Evolutionary conservation across 495 filamentous ascomycete species (phyloP), one percentile per base, ranked within the genome.

Genomic region (Neurospora sp.): DNA sequence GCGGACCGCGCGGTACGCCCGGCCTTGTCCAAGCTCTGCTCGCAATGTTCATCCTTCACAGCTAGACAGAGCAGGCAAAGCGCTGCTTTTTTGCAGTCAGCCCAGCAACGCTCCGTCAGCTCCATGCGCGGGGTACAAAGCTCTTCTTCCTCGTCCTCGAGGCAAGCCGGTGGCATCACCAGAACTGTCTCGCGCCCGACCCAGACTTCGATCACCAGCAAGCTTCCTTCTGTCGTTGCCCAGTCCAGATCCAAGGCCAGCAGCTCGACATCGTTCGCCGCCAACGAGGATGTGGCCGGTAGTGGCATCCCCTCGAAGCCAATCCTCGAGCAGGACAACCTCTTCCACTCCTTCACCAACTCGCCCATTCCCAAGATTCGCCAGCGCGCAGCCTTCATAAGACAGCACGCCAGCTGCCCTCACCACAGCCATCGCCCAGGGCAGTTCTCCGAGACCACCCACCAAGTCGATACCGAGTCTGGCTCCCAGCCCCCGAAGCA

Each of bases 341-440:
- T 99, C 70, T 98, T 97, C 84, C 94, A 99, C 82, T 87, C 89
- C 27, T 96, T 94, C 81, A 91, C 96, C 37, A 85, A 91, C 75
- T 98, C 96, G 4, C 96, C 96, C 14, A 89, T 91, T 31, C 89
- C 92, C 40, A 90, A 90, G 16, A 97, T 99, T 53, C 89, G 95
- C 75, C 85, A 87, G 72, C 90, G 96, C 65, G 96, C 96, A 27
- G 91, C 90, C 39, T 94, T 91, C 76, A 98, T 97, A 76, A 93
- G 92, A 76, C 90, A 94, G 75, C 91, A 97, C 81, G 94, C 93
- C 6, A 91, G 92, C 79, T 99, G 96, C 78, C 93, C 96, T 12
- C 96, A 99, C 76, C 93, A 92, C 0, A 86, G 88, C 68, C 96
- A 99, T 79, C 89, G 87, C 48, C 87, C 89, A 72, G 93, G 91